Base-by-base conservation (phyloP, 345 rosid species). In the Carallia brachiata region DNA sequence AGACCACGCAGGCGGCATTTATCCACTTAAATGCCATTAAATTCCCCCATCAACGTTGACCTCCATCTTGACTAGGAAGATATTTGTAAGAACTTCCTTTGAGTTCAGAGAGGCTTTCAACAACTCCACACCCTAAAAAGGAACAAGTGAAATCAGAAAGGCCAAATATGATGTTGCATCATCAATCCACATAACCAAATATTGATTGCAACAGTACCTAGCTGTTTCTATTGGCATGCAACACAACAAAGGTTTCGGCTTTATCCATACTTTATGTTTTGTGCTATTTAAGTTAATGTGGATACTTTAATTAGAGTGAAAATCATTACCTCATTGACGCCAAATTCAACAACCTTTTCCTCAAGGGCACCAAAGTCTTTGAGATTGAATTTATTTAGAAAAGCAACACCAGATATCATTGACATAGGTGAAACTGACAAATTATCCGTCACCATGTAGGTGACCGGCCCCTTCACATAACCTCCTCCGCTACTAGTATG, bases 361-460 rank as follows among this genome's bases (percentile, higher is more conserved):
- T 65, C 55, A 63, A 32, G 2, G 53, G 13, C 19, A 8, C 69
- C 27, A 7, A 50, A 10, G 6, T 66, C 66, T 36, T 73, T 50
- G 30, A 73, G 55, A 4, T 66, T 62, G 10, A 73, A 66, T 10
- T 66, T 66, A 63, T 70, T 66, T 28, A 78, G 44, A 52, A 65
- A 0, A 57, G 73, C 15, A 56, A 74, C 19, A 13, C 18, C 52
- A 0, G 82, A 70, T 12, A 62, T 64, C 31, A 76, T 70, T 1
- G 82, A 77, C 79, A 79, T 65, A 0, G 82, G 82, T 34, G n/a
- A 52, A 52, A 79, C 70, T 5, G 6, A 48, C 27, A 84, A 68
- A 66, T 75, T 71, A 56, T 75, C 84, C 77, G 61, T 82, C 47
- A 80, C 73, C 82, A 75, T 73, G 39, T 77, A 77, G 0, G 79